Evolutionary conservation across 2,329 filamentous ascomycete species (phyloP).

Genomic region (Pyrenochaeta sp.): DNA sequence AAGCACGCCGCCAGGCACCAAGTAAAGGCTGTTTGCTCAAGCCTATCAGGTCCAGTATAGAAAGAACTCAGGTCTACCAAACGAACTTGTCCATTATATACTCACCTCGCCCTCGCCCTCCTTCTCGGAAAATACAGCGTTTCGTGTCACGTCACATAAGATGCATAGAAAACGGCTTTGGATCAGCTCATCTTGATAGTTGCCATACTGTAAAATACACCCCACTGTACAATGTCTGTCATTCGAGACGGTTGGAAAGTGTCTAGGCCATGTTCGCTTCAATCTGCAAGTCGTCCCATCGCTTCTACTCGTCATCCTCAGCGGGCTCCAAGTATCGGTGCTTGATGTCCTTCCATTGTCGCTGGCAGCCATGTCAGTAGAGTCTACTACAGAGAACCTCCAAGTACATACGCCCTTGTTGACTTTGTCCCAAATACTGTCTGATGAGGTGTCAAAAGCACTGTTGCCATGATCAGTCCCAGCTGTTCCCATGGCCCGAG

Average conservation of each 20-base stretch:
- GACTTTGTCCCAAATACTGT: slow-evolving; percentile 86
- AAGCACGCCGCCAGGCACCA: too few relatives aligned
- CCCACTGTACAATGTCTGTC: slow-evolving; percentile 40
- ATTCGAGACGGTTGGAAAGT: slow-evolving; percentile 20
- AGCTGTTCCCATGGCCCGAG: slow-evolving; percentile 5
- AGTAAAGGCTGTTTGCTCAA: too few relatives aligned
- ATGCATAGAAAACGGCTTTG: not conserved
- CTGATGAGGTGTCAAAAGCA: slow-evolving; percentile 80
- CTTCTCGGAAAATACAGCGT: not conserved
- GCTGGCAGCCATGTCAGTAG: slow-evolving; percentile 64
- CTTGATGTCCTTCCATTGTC: slow-evolving; percentile 99
- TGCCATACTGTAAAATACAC: slow-evolving; percentile 46
- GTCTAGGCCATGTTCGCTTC: slow-evolving; percentile 26
- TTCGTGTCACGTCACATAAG: not conserved
- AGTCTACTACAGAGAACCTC: not conserved
- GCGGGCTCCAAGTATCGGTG: slow-evolving; percentile 78
- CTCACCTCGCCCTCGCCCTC: too few relatives aligned
- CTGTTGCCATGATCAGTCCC: slow-evolving; percentile 58
- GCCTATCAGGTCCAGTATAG: too few relatives aligned
- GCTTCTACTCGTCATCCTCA: slow-evolving; percentile 65
- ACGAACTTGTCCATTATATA: too few relatives aligned
- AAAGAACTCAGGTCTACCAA: too few relatives aligned
- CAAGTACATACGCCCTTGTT: slow-evolving; percentile 77
- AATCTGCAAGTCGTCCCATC: slow-evolving; percentile 6
- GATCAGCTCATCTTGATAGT: slow-evolving; percentile 28